Percentiles rank a stretch among this genome's conserved stretches.
Conservation (phyloP, 1,284 basidiomycete genomes). For the Puccinia triticina region DNA sequence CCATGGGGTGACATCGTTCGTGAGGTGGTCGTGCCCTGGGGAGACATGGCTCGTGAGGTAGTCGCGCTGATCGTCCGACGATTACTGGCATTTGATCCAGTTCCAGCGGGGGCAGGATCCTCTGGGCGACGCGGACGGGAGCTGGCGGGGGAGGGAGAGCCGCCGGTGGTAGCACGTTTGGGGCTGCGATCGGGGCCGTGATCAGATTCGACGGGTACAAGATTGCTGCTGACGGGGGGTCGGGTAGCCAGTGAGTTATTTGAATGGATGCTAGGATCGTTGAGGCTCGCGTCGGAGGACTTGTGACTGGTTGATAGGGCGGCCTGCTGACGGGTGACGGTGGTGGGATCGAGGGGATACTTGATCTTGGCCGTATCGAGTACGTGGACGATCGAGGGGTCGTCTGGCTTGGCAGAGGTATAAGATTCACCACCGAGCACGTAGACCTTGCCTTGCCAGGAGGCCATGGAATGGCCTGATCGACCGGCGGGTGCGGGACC, state of each 20-base stretch:
- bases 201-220: conserved; percentile 53
- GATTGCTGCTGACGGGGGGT: conserved; percentile 52
- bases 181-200: background rate
- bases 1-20: conserved; percentile 23
- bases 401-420: conserved; percentile 67
- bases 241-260: conserved; percentile 52
- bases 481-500: conserved; percentile 87
- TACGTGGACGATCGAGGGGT: conserved; percentile 80
- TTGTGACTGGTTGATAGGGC: conserved; percentile 55
- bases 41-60: conserved; percentile 9
- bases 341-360: conserved; percentile 72
- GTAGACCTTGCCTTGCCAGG: conserved; percentile 81
- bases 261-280: conserved; percentile 41
- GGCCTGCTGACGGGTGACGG: conserved; percentile 57
- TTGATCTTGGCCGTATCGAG: conserved; percentile 97
- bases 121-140: conserved; percentile 40
- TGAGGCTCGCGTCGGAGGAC: conserved; percentile 56
- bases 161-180: conserved; percentile 25
- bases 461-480: conserved; percentile 93
- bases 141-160: background rate
- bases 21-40: background rate
- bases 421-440: conserved; percentile 94
- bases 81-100: conserved; percentile 6
- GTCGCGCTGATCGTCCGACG: conserved; percentile 35
- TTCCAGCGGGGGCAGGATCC: conserved; percentile 1